Percentiles rank a stretch among this genome's conserved stretches.
phyloP scores from a whole-genome alignment of 2,329 filamentous ascomycete genomes.

The Fusarium sp. region DNA sequence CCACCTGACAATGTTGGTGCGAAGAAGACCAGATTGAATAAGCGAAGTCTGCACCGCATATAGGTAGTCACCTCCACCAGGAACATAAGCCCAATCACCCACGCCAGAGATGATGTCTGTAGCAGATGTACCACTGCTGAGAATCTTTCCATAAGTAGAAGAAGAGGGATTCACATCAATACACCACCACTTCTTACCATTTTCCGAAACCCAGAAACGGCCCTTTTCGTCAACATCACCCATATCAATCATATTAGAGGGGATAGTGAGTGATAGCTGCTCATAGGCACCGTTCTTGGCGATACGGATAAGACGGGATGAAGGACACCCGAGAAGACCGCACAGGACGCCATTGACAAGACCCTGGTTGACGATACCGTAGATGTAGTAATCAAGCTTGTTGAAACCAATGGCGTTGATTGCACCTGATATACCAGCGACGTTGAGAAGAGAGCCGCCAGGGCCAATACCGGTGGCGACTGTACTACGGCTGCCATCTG shows the following conservation, averaged over 20 bases:
- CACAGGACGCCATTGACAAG: too few relatives aligned
- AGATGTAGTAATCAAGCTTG: slow-evolving; percentile 10
- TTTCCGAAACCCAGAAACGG: slow-evolving; percentile 10
- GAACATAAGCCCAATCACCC: slow-evolving; percentile 13
- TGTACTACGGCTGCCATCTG: neutral
- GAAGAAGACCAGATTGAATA: slow-evolving; percentile 7
- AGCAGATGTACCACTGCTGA: slow-evolving; percentile 9
- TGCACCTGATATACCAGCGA: neutral
- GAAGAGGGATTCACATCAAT: slow-evolving; percentile 9
- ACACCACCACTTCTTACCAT: slow-evolving; percentile 10
- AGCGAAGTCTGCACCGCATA: slow-evolving; percentile 9
- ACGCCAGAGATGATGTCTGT: neutral
- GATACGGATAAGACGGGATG: slow-evolving; percentile 9
- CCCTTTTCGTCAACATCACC: slow-evolving; percentile 15
- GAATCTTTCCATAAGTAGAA: slow-evolving; percentile 5
- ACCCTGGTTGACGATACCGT: slow-evolving; percentile 5
- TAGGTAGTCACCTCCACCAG: slow-evolving; percentile 12
- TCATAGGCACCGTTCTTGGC: slow-evolving; percentile 8
- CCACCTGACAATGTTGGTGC: slow-evolving; percentile 30
- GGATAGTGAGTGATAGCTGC: neutral
- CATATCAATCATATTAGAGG: slow-evolving; percentile 3
- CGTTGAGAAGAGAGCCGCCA: slow-evolving; percentile 1
- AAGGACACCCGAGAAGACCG: neutral
- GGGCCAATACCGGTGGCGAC: slow-evolving; percentile 3
- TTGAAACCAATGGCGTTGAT: slow-evolving; percentile 18